Conservation (phyloP, 2,329 filamentous ascomycete genomes). For the Fusarium abutilonis region DNA sequence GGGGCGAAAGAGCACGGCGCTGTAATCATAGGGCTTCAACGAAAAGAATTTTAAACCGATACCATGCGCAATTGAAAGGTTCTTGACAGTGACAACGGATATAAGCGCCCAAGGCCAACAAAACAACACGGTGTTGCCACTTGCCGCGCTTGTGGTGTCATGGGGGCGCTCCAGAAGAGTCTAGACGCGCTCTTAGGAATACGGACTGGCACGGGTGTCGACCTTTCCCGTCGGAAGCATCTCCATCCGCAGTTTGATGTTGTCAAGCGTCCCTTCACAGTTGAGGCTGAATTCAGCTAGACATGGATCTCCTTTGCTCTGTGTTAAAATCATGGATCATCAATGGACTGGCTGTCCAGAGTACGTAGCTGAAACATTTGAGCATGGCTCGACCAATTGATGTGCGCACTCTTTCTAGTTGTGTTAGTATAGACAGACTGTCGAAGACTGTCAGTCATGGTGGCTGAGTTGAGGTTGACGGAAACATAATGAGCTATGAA, state of each 20-base stretch:
- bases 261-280: not conserved
- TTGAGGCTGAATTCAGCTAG: constrained; percentile 18
- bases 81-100: constrained; percentile 1
- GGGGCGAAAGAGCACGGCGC: not conserved
- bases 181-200: constrained; percentile 25
- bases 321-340: not conserved
- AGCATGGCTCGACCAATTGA: not conserved
- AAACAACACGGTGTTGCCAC: constrained; percentile 32
- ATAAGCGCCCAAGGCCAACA: constrained; percentile 14
- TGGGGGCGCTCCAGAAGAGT: constrained; percentile 37
- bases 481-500: not conserved
- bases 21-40: not conserved
- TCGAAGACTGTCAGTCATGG: not conserved
- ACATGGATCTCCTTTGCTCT: constrained; percentile 9
- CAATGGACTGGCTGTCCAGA: not conserved
- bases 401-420: not conserved
- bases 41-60: not conserved
- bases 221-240: constrained; percentile 15
- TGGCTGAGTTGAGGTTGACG: not conserved
- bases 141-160: constrained; percentile 32
- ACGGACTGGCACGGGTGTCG: constrained; percentile 1
- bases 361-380: not conserved
- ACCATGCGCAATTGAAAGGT: not conserved
- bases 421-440: not conserved
- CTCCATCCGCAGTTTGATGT: constrained; percentile 12